Conservation (phyloP, 257 asterid genomes). For the Capsicum baccatum region DNA sequence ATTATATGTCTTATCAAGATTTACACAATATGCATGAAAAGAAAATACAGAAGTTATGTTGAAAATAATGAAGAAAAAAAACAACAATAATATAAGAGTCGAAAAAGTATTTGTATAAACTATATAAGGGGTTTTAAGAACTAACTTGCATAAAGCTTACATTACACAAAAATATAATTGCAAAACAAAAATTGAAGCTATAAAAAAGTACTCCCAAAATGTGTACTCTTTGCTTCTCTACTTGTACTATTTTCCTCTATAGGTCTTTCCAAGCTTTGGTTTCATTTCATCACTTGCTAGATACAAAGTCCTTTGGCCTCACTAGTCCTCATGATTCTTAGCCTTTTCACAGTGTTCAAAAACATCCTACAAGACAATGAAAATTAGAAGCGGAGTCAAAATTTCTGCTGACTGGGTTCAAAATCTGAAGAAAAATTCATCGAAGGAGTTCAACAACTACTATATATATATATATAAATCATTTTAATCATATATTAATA, state of each 20-base stretch:
- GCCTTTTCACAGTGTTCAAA: slow-evolving; percentile 30
- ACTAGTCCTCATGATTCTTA: slow-evolving; percentile 34
- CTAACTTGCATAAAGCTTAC: slow-evolving; percentile 20
- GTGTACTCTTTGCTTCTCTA: slow-evolving; percentile 24
- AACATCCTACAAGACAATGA: slow-evolving; percentile 30
- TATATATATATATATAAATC: no score
- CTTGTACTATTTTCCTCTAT: background rate
- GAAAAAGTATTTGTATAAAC: background rate
- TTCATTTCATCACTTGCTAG: background rate
- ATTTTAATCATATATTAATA: no score
- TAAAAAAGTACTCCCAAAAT: background rate
- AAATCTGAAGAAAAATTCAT: no score
- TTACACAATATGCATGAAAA: background rate
- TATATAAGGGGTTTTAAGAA: background rate
- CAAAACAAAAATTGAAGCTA: slow-evolving; percentile 25
- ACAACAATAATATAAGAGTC: background rate
- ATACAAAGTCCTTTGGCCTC: slow-evolving; percentile 36
- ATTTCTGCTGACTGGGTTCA: no score
- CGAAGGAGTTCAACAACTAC: no score
- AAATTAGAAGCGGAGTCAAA: no score
- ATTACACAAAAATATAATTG: background rate
- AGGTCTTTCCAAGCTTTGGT: background rate
- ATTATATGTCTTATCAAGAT: background rate
- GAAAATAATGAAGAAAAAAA: background rate
- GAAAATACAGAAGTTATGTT: background rate